Conservation (phyloP, 768 basidiomycete species). For the Symmetrospora coprosmae region DNA sequence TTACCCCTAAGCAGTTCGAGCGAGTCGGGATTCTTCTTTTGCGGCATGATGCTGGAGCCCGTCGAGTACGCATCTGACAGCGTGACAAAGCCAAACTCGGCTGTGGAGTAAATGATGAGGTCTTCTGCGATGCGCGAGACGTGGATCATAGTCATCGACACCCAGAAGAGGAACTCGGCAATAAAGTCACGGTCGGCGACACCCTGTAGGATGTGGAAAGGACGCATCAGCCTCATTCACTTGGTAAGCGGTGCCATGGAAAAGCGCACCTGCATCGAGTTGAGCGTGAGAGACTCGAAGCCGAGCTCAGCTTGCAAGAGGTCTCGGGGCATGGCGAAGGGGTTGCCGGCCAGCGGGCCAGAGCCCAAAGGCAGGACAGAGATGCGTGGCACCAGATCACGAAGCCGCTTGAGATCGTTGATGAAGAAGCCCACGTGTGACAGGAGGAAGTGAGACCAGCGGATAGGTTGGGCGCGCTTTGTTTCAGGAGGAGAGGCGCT, state of each 20-base stretch:
- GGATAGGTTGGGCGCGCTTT: conserved; percentile 91
- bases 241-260: background rate
- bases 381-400: conserved; percentile 46
- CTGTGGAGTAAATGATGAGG: conserved; percentile 86
- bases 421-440: conserved; percentile 88
- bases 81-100: conserved; percentile 93
- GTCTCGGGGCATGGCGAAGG: conserved; percentile 83
- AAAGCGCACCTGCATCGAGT: conserved; percentile 57
- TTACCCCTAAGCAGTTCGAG: conserved; percentile 90
- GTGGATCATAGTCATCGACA: conserved; percentile 79
- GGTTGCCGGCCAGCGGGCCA: conserved; percentile 91
- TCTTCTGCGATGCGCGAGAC: conserved; percentile 92
- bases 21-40: conserved; percentile 98
- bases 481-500: background rate
- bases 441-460: conserved; percentile 93
- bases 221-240: background rate
- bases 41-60: conserved; percentile 98
- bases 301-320: conserved; percentile 81
- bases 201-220: conserved; percentile 40
- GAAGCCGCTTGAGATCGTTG: conserved; percentile 45
- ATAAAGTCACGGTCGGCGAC: conserved; percentile 95
- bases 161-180: conserved; percentile 94
- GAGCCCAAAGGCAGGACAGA: conserved; percentile 87
- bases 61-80: conserved; percentile 97
- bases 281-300: conserved; percentile 76